Evolutionary conservation across 1,284 basidiomycete genomes (phyloP), one percentile per base, ranked within the genome.

Genomic region (Pseudozyma tsukubaensis): DNA sequence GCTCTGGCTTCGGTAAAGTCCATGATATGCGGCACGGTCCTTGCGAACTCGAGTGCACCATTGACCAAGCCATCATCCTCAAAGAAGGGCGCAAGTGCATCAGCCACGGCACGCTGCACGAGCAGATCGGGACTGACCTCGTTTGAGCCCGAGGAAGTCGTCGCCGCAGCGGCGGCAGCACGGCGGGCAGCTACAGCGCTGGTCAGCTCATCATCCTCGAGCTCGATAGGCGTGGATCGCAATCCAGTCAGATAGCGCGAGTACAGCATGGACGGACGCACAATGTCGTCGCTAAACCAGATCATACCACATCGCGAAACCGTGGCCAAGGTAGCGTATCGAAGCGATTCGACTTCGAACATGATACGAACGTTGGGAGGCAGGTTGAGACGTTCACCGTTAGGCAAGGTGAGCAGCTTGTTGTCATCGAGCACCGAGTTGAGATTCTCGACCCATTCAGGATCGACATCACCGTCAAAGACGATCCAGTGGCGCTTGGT

Each of bases 251-350:
- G 89, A 82, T 97, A 96, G 84, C 97, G 90, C 50, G 89, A 89
- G 85, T 92, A 97, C 35, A 97, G 90, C 97, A 99, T 98, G 4
- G 88, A 87, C 3, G 94, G 91, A 71, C 93, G 90, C 35, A 99
- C 91, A 50, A 96, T 91, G 72, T 97, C 94, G 67, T 97, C 94
- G 83, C 94, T 97, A 87, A 99, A 99, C 97, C 97, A 99, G 80
- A 99, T 96, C 97, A 99, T 99, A 85, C 97, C 97, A 85, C 97
- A 99, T 60, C 97, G 95, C 89, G 94, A 97, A 87, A 99, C 97
- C 14, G 97, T 99, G 9, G 97, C 97, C 50, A 94, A 90, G 1
- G 97, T 99, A 0, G 97, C 97, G 85, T 97, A 99, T 80, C 91
- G 92, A 76, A 99, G 89, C 85, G 96, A 94, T 85, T 99, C 97